phyloP scores from a whole-genome alignment of 1,284 basidiomycete species.

The Dichomitus squalens region DNA sequence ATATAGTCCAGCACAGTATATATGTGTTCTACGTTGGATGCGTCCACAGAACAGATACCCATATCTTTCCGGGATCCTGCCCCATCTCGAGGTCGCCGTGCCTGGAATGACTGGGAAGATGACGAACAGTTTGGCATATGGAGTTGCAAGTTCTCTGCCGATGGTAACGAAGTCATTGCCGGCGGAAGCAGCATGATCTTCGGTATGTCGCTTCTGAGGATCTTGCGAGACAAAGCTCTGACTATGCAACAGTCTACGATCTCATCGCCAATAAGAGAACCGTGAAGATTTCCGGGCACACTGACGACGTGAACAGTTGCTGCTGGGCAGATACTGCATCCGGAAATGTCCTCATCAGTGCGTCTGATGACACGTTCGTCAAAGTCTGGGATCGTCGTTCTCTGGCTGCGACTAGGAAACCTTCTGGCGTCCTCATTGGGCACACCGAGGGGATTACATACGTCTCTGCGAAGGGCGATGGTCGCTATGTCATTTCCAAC shows the following conservation, averaged over 20 bases:
- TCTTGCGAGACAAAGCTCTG: neutral
- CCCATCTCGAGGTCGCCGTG: slow-evolving; percentile 36
- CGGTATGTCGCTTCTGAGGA: slow-evolving; percentile 45
- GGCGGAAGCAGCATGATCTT: slow-evolving; percentile 79
- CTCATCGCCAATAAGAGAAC: slow-evolving; percentile 78
- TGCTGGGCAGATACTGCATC: slow-evolving; percentile 93
- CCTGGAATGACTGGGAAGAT: slow-evolving; percentile 33
- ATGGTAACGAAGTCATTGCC: slow-evolving; percentile 89
- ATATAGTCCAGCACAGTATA: slow-evolving; percentile 74
- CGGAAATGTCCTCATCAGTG: slow-evolving; percentile 92
- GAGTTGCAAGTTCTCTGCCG: slow-evolving; percentile 94
- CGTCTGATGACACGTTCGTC: slow-evolving; percentile 91
- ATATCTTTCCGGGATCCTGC: slow-evolving; percentile 68
- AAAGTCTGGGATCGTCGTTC: slow-evolving; percentile 98
- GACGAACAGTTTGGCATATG: slow-evolving; percentile 77
- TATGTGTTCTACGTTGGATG: slow-evolving; percentile 82
- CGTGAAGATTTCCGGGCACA: slow-evolving; percentile 84
- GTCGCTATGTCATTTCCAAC: slow-evolving; percentile 95
- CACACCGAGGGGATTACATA: slow-evolving; percentile 96
- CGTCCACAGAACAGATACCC: slow-evolving; percentile 68
- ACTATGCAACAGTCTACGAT: slow-evolving; percentile 75
- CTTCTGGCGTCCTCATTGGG: slow-evolving; percentile 91
- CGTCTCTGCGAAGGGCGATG: slow-evolving; percentile 89
- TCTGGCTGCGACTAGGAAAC: slow-evolving; percentile 75
- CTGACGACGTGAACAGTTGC: slow-evolving; percentile 93